Percentiles rank a stretch among this genome's conserved stretches.
These are phyloP conservation scores for Schizochytrium sp. DNA, from an alignment of 108 stramenopile genomes.

Conservation along the genomic window DNA sequence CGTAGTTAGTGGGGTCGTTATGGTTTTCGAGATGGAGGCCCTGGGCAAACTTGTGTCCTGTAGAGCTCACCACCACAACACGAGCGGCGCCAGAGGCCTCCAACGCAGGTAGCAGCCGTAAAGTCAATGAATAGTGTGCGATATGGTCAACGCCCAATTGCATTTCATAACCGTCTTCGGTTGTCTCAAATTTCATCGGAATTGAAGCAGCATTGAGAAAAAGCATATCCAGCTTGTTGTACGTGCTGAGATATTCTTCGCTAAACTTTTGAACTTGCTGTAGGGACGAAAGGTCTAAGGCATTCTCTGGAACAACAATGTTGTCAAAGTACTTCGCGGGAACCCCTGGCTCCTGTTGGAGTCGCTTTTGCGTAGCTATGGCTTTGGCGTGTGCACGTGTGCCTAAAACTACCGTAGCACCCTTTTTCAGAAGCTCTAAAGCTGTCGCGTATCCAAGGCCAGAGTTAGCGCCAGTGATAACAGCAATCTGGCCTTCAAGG, in stretches of 20 bases:
- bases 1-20: neutral
- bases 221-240: slow-evolving; percentile 3
- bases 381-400: neutral
- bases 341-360: neutral
- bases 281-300: slow-evolving; percentile 7
- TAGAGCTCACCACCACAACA: neutral
- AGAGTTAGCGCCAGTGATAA: slow-evolving; percentile 27
- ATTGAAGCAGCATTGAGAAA: neutral
- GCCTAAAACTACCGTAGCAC: neutral
- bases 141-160: neutral
- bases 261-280: neutral
- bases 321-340: neutral
- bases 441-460: slow-evolving; percentile 55
- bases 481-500: slow-evolving; percentile 47
- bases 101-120: neutral
- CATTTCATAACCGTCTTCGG: slow-evolving; percentile 10
- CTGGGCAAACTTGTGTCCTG: neutral
- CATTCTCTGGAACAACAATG: neutral
- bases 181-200: neutral
- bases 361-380: neutral
- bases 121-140: slow-evolving; percentile 29
- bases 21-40: neutral
- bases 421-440: slow-evolving; percentile 33
- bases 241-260: neutral
- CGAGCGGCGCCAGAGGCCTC: slow-evolving; percentile 8